Percentiles rank a stretch among this genome's conserved stretches.
These are phyloP conservation scores for Pyronema omphalodes DNA, from an alignment of 495 filamentous ascomycete genomes.

Conservation along the genomic window DNA sequence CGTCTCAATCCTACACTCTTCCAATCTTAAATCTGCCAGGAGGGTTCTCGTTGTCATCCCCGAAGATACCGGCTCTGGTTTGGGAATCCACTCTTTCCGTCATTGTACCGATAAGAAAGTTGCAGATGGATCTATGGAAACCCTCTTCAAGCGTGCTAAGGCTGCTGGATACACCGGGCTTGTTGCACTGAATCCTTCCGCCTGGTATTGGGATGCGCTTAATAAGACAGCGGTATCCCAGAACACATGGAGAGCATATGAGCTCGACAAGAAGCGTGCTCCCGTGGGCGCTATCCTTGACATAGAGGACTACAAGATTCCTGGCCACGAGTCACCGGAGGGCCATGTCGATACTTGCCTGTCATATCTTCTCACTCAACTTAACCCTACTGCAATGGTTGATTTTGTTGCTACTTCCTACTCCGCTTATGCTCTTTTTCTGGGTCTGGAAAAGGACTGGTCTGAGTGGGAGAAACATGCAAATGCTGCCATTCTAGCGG, in stretches of 20 bases:
- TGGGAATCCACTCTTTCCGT: constrained; percentile 20
- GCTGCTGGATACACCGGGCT: constrained; percentile 25
- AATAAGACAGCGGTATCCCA: constrained; percentile 36
- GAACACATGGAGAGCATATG: constrained; percentile 29
- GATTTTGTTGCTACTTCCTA: constrained; percentile 38
- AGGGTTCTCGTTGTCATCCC: constrained; percentile 18
- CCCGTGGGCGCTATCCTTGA: constrained; percentile 26
- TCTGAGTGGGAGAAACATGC: constrained; percentile 11
- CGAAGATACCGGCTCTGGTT: constrained; percentile 9
- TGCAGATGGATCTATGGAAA: constrained; percentile 17
- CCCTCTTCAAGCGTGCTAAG: constrained; percentile 9
- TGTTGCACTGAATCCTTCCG: constrained; percentile 53
- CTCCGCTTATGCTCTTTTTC: constrained; percentile 11
- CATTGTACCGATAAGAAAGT: constrained; percentile 9
- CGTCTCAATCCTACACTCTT: constrained; percentile 47
- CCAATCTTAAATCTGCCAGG: constrained; percentile 28
- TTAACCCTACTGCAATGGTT: constrained; percentile 32
- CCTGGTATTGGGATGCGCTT: constrained; percentile 48
- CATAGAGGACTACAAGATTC: constrained; percentile 36
- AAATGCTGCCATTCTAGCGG: constrained; percentile 15
- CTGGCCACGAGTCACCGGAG: constrained; percentile 30
- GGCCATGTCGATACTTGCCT: constrained; percentile 50
- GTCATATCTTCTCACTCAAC: constrained; percentile 35
- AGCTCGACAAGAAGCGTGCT: constrained; percentile 35
- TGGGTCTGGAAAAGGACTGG: constrained; percentile 15